These are phyloP conservation scores for Hydrangea macrophylla DNA, from an alignment of 148 eudicot species.

Conservation along the genomic window DNA sequence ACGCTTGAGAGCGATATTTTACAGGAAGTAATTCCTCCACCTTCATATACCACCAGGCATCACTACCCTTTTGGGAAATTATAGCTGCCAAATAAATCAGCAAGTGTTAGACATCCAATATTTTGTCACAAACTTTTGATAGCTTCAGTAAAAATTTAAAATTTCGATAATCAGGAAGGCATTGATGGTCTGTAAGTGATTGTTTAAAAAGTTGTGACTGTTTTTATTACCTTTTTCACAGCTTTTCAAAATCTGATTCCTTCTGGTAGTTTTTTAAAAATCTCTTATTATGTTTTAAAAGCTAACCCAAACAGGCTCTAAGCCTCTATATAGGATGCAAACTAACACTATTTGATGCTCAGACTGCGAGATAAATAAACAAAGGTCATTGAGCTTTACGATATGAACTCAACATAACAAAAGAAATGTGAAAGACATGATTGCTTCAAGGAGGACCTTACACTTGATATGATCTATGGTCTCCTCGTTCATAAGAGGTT, in stretches of 20 bases:
- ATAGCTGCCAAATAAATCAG: slow-evolving; percentile 49
- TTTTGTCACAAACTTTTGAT: not conserved
- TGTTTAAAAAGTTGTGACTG: too few species aligned
- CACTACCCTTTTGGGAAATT: slow-evolving; percentile 81
- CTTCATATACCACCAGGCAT: slow-evolving; percentile 96
- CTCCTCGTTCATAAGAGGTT: slow-evolving; percentile 85
- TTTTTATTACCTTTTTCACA: too few species aligned
- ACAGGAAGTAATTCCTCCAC: slow-evolving; percentile 90
- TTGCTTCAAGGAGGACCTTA: slow-evolving; percentile 25
- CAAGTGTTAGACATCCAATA: slow-evolving; percentile 4
- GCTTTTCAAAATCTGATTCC: too few species aligned
- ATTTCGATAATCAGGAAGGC: not conserved
- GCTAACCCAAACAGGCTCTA: not conserved
- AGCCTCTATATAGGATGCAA: not conserved
- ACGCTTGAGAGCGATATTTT: slow-evolving; percentile 67
- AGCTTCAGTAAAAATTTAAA: not conserved
- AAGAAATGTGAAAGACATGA: not conserved
- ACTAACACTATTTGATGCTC: not conserved
- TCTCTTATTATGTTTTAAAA: not conserved
- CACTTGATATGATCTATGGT: slow-evolving; percentile 82
- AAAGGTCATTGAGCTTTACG: not conserved
- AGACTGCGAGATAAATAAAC: not conserved
- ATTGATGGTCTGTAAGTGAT: not conserved
- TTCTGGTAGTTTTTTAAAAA: too few species aligned
- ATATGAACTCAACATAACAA: not conserved